phyloP scores from a whole-genome alignment of 352 stramenopile species.

The Globisporangium irregulare region DNA sequence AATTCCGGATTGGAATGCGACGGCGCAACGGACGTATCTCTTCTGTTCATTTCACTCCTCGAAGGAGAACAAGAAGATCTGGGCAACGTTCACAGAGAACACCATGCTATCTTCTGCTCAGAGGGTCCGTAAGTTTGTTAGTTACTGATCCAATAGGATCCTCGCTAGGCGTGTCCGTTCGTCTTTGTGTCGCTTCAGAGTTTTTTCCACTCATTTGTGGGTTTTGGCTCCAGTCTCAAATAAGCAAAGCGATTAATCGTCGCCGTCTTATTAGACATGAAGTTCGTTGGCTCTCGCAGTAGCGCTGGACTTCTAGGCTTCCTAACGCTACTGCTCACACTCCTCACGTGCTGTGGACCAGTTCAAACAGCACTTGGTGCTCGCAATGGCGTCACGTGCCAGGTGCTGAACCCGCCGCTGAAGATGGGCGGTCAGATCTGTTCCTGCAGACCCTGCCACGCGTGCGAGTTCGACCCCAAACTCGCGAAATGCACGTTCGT shows the following conservation, averaged over 20 bases:
- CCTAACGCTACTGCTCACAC: neutral
- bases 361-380: no score
- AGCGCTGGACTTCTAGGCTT: neutral
- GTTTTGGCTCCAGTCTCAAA: neutral
- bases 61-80: neutral
- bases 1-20: neutral
- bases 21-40: neutral
- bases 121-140: neutral
- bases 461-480: slow-evolving; percentile 25
- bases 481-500: slow-evolving; percentile 22
- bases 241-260: neutral
- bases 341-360: neutral
- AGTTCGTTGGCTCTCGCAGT: neutral
- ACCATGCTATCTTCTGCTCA: neutral
- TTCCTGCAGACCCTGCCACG: slow-evolving; percentile 34
- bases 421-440: slow-evolving; percentile 23
- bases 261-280: neutral
- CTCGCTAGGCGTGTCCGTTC: neutral
- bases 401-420: slow-evolving; percentile 10
- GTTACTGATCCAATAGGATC: neutral
- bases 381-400: slow-evolving; percentile 10
- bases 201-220: neutral
- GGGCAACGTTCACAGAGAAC: neutral
- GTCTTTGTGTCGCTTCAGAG: neutral
- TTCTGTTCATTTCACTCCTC: neutral